phyloP scores from a whole-genome alignment of 768 basidiomycete genomes.

The Mycena haematopus region DNA sequence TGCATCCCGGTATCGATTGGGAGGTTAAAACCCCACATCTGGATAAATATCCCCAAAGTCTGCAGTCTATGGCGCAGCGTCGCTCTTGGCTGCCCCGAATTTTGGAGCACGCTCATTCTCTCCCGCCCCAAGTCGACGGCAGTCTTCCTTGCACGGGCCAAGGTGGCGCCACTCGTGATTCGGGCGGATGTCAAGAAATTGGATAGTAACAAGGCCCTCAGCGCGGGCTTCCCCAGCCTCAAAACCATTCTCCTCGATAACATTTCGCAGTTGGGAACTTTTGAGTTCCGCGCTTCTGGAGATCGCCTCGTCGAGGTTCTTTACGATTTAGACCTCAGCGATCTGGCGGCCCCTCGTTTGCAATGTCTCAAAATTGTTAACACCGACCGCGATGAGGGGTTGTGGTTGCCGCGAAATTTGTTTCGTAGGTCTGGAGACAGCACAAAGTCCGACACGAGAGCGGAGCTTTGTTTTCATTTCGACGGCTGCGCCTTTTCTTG shows the following conservation, averaged over 20 bases:
- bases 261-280: slow-evolving; percentile 17
- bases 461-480: slow-evolving; percentile 11
- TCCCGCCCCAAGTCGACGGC: slow-evolving; percentile 26
- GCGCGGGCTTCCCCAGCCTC: not conserved
- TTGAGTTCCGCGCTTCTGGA: slow-evolving; percentile 17
- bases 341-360: slow-evolving; percentile 14
- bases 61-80: slow-evolving; percentile 26
- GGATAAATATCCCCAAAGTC: slow-evolving; percentile 26
- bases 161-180: slow-evolving; percentile 20
- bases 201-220: not conserved
- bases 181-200: slow-evolving; percentile 22
- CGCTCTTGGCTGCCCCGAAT: slow-evolving; percentile 27
- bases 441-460: not conserved
- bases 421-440: slow-evolving; percentile 7
- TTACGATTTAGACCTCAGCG: slow-evolving; percentile 14
- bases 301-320: slow-evolving; percentile 10
- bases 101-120: slow-evolving; percentile 28
- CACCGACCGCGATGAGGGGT: not conserved
- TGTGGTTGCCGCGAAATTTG: slow-evolving; percentile 24
- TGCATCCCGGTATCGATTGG: slow-evolving; percentile 21
- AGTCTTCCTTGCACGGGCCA: slow-evolving; percentile 29
- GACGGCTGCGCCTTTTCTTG: slow-evolving; percentile 23
- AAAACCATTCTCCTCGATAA: slow-evolving; percentile 10
- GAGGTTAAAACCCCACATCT: slow-evolving; percentile 9
- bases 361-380: slow-evolving; percentile 16